Evolutionary conservation across 495 filamentous ascomycete species (phyloP).

Genomic region (Lasiosphaeria ovina): DNA sequence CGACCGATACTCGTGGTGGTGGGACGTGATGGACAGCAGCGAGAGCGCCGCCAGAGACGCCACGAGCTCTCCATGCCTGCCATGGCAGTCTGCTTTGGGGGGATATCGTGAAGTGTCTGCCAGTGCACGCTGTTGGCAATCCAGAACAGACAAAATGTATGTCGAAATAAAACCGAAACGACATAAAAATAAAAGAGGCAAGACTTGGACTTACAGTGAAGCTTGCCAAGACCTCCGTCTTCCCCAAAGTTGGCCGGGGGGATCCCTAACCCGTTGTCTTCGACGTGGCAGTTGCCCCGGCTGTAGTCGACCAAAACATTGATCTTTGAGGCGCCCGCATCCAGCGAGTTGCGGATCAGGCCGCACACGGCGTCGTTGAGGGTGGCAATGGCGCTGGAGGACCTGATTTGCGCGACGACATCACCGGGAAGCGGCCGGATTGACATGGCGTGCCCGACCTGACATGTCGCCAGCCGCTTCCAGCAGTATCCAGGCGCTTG

Average conservation of each 20-base stretch:
- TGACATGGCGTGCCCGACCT: conserved; percentile 41
- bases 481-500: no score
- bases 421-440: conserved; percentile 73
- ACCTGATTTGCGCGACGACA: conserved; percentile 82
- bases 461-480: conserved; percentile 13
- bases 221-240: conserved; percentile 70
- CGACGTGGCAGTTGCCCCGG: conserved; percentile 76
- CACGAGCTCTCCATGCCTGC: conserved; percentile 71
- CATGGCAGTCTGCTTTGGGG: conserved; percentile 50
- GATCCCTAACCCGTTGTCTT: conserved; percentile 87
- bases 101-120: conserved; percentile 77
- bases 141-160: conserved; percentile 20
- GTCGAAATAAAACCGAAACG: background rate
- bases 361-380: conserved; percentile 71
- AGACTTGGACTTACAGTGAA: conserved; percentile 59
- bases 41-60: conserved; percentile 76
- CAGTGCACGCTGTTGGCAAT: background rate
- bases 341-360: conserved; percentile 82
- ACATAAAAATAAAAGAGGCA: background rate
- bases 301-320: conserved; percentile 70
- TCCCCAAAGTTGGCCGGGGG: conserved; percentile 64
- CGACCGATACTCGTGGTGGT: conserved; percentile 58
- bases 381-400: conserved; percentile 72
- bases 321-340: conserved; percentile 71
- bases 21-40: conserved; percentile 75